Evolutionary conservation across 495 filamentous ascomycete species (phyloP), one percentile per base, ranked within the genome.

Genomic region (Alectoria sarmentosa): DNA sequence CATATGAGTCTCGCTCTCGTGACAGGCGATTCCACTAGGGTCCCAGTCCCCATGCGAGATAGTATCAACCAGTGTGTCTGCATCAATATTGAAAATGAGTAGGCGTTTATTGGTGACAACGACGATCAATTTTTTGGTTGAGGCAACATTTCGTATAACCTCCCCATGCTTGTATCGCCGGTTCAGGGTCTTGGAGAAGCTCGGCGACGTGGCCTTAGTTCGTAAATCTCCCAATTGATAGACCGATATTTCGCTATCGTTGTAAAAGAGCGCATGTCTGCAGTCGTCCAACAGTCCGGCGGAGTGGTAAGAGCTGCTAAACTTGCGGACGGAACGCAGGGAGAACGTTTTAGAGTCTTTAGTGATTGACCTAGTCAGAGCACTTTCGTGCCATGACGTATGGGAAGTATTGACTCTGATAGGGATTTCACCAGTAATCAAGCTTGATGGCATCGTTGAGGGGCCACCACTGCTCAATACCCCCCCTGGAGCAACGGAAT

Each of bases 21-120:
- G 54, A 34, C 48, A 58, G 8, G 66, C 41, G 32, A 67, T 44
- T 14, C 66, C 66, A 30, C 36, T 52, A 10, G 49, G 39, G 26
- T 67, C 66, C 58, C 62, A 67, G 34, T 48, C 23, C 1, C 48
- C 39, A 15, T 65, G 49, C 23, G 32, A 4, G n/a, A 36, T 26
- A 0, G 36, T 14, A 32, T 44, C 62, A n/a, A 46, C 0, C n/a
- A 23, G 41, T 17, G 38, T 42, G 15, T 23, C 9, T 13, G 57
- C 19, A 1, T 41, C 23, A 30, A 65, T 42, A 7, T 60, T 58
- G 4, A 54, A 21, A 14, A 37, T 34, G 0, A 54, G 8, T 21
- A 60, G 10, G 56, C 44, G 23, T 39, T 10, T 59, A 13, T 59
- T 36, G 6, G 63, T 65, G 8, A 54, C 34, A 2, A 65, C 0